phyloP scores from a whole-genome alignment of 345 rosid species.

The Arabidopsis suecica region DNA sequence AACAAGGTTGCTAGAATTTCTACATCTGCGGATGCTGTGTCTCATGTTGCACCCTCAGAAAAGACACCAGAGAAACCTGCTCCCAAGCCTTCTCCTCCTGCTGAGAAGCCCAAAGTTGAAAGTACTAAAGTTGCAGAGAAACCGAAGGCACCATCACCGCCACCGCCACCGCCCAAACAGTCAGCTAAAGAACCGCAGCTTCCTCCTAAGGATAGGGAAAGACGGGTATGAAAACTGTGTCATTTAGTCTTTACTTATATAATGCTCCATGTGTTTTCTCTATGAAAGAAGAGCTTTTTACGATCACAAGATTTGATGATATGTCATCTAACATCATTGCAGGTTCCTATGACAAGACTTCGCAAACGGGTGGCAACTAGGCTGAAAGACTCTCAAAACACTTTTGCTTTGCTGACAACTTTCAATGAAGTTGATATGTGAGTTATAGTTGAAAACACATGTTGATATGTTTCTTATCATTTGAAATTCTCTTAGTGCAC shows the following conservation, averaged over 20 bases:
- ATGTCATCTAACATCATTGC: constrained; percentile 35
- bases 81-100: constrained; percentile 61
- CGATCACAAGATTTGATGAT: constrained; percentile 29
- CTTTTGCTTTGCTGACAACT: constrained; percentile 93
- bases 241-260: constrained; percentile 8
- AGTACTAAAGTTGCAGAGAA: constrained; percentile 54
- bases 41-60: constrained; percentile 86
- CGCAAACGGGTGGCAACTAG: constrained; percentile 93
- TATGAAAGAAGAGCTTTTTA: constrained; percentile 4
- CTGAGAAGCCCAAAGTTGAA: constrained; percentile 60
- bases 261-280: constrained; percentile 15
- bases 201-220: constrained; percentile 98
- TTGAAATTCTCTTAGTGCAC: not conserved
- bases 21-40: constrained; percentile 75
- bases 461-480: constrained; percentile 14
- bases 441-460: constrained; percentile 19
- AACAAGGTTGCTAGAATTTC: constrained; percentile 85
- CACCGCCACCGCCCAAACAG: constrained; percentile 56
- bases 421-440: constrained; percentile 99
- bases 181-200: constrained; percentile 92
- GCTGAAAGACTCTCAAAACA: constrained; percentile 97
- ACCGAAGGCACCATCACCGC: constrained; percentile 58
- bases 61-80: constrained; percentile 56
- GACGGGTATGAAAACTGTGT: constrained; percentile 67
- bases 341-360: constrained; percentile 99